These are phyloP conservation scores for Jatropha curcas DNA, from an alignment of 345 rosid genomes.

Conservation along the genomic window DNA sequence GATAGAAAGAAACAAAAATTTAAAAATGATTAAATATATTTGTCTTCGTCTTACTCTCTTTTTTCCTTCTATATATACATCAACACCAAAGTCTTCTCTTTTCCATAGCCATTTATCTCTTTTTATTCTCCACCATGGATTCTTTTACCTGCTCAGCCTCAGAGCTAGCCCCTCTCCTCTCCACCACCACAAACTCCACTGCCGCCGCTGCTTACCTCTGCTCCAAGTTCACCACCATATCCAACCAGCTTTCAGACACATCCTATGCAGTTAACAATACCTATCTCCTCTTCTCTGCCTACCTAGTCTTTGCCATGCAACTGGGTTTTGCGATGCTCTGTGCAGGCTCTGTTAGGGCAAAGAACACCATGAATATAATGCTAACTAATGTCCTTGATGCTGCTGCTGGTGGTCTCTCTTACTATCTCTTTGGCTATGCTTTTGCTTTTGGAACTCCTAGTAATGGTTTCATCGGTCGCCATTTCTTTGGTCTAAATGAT, in stretches of 20 bases:
- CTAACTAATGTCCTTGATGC: constrained; percentile 38
- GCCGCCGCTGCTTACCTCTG: constrained; percentile 48
- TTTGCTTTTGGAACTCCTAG: constrained; percentile 27
- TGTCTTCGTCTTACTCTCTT: neutral
- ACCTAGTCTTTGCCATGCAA: constrained; percentile 70
- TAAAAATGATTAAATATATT: too few species aligned
- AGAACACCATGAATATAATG: constrained; percentile 39
- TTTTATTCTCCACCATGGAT: constrained; percentile 17
- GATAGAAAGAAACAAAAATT: too few species aligned
- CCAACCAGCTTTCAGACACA: constrained; percentile 46
- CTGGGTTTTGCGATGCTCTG: constrained; percentile 45
- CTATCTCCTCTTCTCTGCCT: constrained; percentile 70
- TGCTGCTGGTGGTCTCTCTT: constrained; percentile 34
- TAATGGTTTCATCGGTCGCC: constrained; percentile 30
- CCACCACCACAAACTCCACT: constrained; percentile 40
- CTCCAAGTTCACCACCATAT: constrained; percentile 31
- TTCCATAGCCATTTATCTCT: neutral
- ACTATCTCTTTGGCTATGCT: constrained; percentile 37
- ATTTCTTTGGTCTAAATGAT: constrained; percentile 24
- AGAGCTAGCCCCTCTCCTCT: constrained; percentile 43
- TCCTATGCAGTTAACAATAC: constrained; percentile 55
- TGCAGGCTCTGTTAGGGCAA: constrained; percentile 36
- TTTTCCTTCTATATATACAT: neutral
- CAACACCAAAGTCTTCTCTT: neutral
- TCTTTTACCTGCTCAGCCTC: constrained; percentile 36